A percentile compares a stretch with the other conserved stretches of the same genome.
Conservation (phyloP, 225 moss, liverwort and hornwort species). For the Polytrichum commune region DNA sequence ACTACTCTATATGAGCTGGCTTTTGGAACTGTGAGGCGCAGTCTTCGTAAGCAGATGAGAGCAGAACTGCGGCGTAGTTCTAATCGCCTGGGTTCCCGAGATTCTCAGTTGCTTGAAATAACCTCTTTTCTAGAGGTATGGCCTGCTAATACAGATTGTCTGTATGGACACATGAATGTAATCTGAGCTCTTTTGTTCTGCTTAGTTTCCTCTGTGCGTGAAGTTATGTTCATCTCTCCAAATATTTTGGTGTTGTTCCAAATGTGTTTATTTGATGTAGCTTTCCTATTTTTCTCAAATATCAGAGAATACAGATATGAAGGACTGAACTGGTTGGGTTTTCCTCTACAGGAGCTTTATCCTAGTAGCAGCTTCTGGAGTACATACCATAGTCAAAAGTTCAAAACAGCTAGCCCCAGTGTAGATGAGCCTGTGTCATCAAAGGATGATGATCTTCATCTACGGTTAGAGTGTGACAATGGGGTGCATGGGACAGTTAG, state of each 20-base stretch:
- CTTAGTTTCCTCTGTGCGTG: too few relatives aligned
- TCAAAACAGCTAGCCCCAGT: conserved; percentile 27
- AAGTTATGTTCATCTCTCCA: too few relatives aligned
- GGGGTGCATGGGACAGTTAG: conserved; percentile 31
- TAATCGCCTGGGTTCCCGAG: conserved; percentile 59
- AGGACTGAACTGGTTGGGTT: too few relatives aligned
- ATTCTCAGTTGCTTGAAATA: conserved; percentile 82
- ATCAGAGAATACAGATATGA: too few relatives aligned
- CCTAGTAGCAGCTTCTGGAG: conserved; percentile 89
- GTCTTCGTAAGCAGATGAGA: conserved; percentile 72
- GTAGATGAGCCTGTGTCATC: conserved; percentile 18
- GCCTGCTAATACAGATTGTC: too few relatives aligned
- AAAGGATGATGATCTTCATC: conserved; percentile 25
- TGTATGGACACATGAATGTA: too few relatives aligned
- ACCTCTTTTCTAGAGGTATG: conserved; percentile 70
- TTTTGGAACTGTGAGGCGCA: conserved; percentile 81
- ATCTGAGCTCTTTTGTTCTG: too few relatives aligned
- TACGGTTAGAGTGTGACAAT: conserved; percentile 31
- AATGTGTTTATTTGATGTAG: too few relatives aligned
- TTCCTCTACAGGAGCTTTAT: conserved; percentile 46
- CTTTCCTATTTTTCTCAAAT: neutral
- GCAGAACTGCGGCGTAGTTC: conserved; percentile 69
- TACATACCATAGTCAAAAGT: conserved; percentile 50
- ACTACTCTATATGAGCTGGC: conserved; percentile 75
- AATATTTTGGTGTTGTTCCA: too few relatives aligned